phyloP scores from a whole-genome alignment of 2,329 filamentous ascomycete species.

The Trichoderma sp. region DNA sequence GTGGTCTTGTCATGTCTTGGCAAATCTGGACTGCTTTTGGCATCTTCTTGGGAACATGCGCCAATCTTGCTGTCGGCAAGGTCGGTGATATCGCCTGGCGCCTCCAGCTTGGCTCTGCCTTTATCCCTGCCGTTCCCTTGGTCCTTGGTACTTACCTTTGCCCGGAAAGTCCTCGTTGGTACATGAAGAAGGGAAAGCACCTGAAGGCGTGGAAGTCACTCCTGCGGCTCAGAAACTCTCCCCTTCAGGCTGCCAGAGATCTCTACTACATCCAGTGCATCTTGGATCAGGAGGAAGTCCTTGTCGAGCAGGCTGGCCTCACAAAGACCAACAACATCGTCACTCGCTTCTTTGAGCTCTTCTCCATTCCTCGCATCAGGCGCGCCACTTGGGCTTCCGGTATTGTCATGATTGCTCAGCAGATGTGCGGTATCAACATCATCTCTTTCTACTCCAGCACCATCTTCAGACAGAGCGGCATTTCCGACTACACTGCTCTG shows the following conservation, averaged over 20 bases:
- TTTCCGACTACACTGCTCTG: conserved; percentile 42
- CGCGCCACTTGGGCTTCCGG: conserved; percentile 67
- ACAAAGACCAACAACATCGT: conserved; percentile 47
- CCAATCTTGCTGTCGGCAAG: conserved; percentile 65
- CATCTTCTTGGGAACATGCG: conserved; percentile 66
- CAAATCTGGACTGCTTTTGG: conserved; percentile 58
- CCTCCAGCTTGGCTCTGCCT: conserved; percentile 64
- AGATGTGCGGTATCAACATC: conserved; percentile 61
- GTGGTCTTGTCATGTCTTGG: conserved; percentile 57
- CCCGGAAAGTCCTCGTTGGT: conserved; percentile 67
- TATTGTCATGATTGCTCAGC: conserved; percentile 67
- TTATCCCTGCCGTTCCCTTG: conserved; percentile 65
- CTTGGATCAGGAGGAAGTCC: conserved; percentile 36
- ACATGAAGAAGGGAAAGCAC: conserved; percentile 62
- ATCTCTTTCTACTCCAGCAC: conserved; percentile 53
- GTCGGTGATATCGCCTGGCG: conserved; percentile 63
- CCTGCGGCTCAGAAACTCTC: conserved; percentile 56
- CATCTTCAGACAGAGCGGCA: conserved; percentile 48
- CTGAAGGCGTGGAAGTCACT: conserved; percentile 58
- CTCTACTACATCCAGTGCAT: conserved; percentile 60
- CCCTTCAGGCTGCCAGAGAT: conserved; percentile 63
- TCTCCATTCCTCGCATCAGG: conserved; percentile 59
- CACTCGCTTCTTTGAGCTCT: conserved; percentile 56
- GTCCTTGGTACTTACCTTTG: conserved; percentile 60
- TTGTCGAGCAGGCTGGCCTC: conserved; percentile 35